Evolutionary conservation across 2,329 filamentous ascomycete species (phyloP).

Genomic region (Fonsecaea pugnacius): DNA sequence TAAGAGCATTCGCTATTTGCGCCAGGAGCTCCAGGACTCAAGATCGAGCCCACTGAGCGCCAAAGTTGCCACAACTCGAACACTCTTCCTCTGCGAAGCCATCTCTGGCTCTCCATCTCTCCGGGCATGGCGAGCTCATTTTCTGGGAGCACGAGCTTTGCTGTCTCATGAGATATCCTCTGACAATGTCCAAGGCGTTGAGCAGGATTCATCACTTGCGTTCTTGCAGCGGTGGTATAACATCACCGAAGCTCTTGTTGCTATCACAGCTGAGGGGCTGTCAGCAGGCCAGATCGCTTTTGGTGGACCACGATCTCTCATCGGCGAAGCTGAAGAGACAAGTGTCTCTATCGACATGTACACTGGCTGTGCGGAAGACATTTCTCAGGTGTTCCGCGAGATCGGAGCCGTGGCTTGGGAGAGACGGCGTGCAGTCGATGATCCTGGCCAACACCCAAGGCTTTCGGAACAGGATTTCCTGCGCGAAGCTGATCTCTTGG

Average conservation of each 20-base stretch:
- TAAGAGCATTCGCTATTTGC: slow-evolving; percentile 49
- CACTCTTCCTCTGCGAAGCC: slow-evolving; percentile 51
- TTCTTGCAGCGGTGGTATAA: slow-evolving; percentile 38
- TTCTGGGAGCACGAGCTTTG: slow-evolving; percentile 49
- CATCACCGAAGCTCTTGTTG: slow-evolving; percentile 20
- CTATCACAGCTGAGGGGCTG: slow-evolving; percentile 17
- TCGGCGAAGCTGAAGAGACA: neutral
- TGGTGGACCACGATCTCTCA: neutral
- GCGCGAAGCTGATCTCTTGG: slow-evolving; percentile 42
- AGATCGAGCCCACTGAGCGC: slow-evolving; percentile 28
- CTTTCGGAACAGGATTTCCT: slow-evolving; percentile 22
- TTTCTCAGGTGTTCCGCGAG: slow-evolving; percentile 13
- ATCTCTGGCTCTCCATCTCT: slow-evolving; percentile 46
- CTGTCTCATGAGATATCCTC: slow-evolving; percentile 34
- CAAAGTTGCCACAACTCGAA: slow-evolving; percentile 49
- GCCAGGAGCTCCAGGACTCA: slow-evolving; percentile 45
- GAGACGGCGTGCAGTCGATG: slow-evolving; percentile 1
- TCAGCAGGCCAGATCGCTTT: neutral
- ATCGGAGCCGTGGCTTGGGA: slow-evolving; percentile 24
- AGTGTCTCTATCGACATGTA: slow-evolving; percentile 19
- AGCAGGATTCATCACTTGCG: slow-evolving; percentile 2
- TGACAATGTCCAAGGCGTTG: slow-evolving; percentile 32
- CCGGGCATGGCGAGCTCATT: slow-evolving; percentile 50
- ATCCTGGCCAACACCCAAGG: neutral
- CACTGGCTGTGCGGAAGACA: slow-evolving; percentile 20